phyloP scores from a whole-genome alignment of 108 stramenopile species.

The Aureococcus anophagefferens region DNA sequence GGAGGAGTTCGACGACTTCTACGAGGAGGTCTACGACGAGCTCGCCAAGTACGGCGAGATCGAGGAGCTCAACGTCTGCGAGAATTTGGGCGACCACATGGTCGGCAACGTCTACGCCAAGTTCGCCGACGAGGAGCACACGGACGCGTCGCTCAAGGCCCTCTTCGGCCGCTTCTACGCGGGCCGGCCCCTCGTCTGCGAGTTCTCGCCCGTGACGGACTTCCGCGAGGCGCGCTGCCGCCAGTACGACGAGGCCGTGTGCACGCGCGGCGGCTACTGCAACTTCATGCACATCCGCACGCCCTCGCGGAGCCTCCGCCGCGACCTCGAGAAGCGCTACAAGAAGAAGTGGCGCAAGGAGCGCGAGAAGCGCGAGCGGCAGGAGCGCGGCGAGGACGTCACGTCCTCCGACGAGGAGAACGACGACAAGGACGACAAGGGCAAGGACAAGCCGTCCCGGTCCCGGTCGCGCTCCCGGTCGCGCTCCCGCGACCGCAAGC shows the following conservation, averaged over 20 bases:
- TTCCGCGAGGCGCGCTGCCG: constrained; percentile 90
- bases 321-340: background rate
- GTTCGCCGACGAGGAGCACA: constrained; percentile 89
- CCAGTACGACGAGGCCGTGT: constrained; percentile 68
- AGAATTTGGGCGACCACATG: constrained; percentile 98
- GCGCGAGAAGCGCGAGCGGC: background rate
- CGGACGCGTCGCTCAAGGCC: constrained; percentile 70
- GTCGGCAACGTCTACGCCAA: constrained; percentile 77
- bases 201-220: constrained; percentile 90
- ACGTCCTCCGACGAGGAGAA: background rate
- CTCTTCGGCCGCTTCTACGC: constrained; percentile 88
- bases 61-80: constrained; percentile 85
- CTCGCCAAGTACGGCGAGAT: constrained; percentile 83
- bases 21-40: constrained; percentile 64
- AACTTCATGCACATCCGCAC: constrained; percentile 86
- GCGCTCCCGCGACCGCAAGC: background rate
- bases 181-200: constrained; percentile 70
- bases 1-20: constrained; percentile 64
- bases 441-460: background rate
- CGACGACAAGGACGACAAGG: background rate
- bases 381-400: background rate
- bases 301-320: background rate
- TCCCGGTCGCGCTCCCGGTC: background rate
- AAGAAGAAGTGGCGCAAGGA: background rate
- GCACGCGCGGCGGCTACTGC: constrained; percentile 82